Evolutionary conservation across 108 stramenopile genomes (phyloP), one percentile per base, ranked within the genome.

Genomic region (Stephanodiscus minutulus): DNA sequence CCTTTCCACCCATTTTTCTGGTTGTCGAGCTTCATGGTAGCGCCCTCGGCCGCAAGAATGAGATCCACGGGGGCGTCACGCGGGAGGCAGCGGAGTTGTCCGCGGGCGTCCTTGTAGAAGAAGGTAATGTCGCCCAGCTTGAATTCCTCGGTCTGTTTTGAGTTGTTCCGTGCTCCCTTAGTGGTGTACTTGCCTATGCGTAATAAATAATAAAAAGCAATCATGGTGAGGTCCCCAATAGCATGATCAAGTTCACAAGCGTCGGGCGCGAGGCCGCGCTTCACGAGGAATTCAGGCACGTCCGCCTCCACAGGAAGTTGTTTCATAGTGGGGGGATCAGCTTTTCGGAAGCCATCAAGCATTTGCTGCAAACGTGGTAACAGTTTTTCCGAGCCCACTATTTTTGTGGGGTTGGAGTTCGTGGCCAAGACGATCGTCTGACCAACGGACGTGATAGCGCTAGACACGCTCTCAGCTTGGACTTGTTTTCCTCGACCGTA

Each of bases 291-390:
- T 6, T 54, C 53, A 3, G 53, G 53, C 5, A 54, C 53, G 24
- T 54, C 53, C 10, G 53, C 53, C 24, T 54, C 53, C 21, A 54
- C 53, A 1, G 53, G 53, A 1, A 54, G 22, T 20, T 54, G 20
- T 6, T 54, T 54, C 5, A 24, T 22, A 2, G 53, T 54, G 18
- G 53, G 53, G 10, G 53, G 53, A 22, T 6, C 53, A 3, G 10
- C 21, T 24, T 54, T 54, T 24, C 22, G 2, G 5, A 18, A 54
- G 7, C 53, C 20, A 54, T 54, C 53, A 2, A 54, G 3, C 53
- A 54, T 54, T 54, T 54, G 53, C 10, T 18, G 22, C 10, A 54
- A n/a, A n/a, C n/a, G n/a, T n/a, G n/a, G n/a, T n/a, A n/a, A n/a
- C n/a, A n/a, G n/a, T n/a, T n/a, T n/a, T n/a, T n/a, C n/a, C n/a